phyloP scores from a whole-genome alignment of 805 yeast genomes.

The Phaffomyces thermotolerans region DNA sequence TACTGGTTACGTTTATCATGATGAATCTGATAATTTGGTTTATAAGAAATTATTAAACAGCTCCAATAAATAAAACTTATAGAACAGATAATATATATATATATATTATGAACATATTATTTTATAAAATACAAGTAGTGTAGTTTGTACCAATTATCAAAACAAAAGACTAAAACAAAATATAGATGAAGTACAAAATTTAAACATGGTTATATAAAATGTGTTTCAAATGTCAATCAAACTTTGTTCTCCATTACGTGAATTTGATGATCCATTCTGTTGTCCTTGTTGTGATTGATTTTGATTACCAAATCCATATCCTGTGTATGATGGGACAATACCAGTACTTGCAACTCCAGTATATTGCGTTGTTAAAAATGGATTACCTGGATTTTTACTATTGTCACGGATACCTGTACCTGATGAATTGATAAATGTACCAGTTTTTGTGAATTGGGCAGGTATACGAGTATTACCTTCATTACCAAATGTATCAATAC shows the following conservation, averaged over 20 bases:
- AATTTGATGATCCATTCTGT: constrained; percentile 3
- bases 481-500: constrained; percentile 90
- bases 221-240: constrained; percentile 21
- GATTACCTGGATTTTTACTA: constrained; percentile 25
- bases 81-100: not conserved
- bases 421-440: constrained; percentile 75
- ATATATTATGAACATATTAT: not conserved
- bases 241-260: constrained; percentile 20
- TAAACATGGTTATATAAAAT: not conserved
- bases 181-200: not conserved
- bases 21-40: constrained; percentile 83
- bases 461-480: constrained; percentile 81
- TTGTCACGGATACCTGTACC: constrained; percentile 61
- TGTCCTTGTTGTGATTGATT: constrained; percentile 20
- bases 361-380: constrained; percentile 54
- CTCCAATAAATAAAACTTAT: not conserved
- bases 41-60: constrained; percentile 65
- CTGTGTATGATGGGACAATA: constrained; percentile 80
- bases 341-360: constrained; percentile 62
- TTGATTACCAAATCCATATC: constrained; percentile 90
- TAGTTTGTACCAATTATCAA: too few species aligned
- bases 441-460: constrained; percentile 83
- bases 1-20: constrained; percentile 69
- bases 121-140: not conserved
- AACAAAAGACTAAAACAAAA: not conserved